phyloP scores from a whole-genome alignment of 2,329 filamentous ascomycete genomes.

The Diaporthe citrichinensis region DNA sequence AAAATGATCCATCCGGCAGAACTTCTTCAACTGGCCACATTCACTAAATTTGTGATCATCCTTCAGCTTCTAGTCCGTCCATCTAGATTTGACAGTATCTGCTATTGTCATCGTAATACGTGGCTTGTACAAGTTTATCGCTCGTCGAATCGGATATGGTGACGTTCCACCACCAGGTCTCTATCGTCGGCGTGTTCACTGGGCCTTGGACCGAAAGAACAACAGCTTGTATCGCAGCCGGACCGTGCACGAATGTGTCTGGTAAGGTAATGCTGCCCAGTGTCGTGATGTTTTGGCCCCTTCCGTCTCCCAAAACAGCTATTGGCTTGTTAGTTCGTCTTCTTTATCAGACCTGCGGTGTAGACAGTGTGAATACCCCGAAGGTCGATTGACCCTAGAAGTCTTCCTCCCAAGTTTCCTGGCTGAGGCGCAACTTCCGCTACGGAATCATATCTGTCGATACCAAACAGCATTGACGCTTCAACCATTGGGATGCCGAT shows the following conservation, averaged over 20 bases:
- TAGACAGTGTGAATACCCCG: background rate
- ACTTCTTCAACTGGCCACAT: constrained; percentile 98
- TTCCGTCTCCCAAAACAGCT: constrained; percentile 11
- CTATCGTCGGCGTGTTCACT: constrained; percentile 6
- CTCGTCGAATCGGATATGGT: constrained; percentile 1
- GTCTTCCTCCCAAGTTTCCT: constrained; percentile 5
- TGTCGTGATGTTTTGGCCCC: constrained; percentile 1
- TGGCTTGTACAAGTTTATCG: background rate
- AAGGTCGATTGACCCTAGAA: constrained; percentile 1
- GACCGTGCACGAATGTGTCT: background rate
- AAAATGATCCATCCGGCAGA: constrained; percentile 97
- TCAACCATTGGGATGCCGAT: constrained; percentile 6
- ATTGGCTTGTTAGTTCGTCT: background rate
- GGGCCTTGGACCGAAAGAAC: constrained; percentile 14
- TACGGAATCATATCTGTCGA: constrained; percentile 8
- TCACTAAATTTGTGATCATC: constrained; percentile 96
- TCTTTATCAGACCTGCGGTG: background rate
- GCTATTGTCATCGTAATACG: background rate
- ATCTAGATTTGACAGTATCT: constrained; percentile 16
- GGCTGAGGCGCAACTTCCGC: background rate
- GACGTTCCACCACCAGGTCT: constrained; percentile 21
- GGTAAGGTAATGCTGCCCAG: background rate
- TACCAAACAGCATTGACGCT: constrained; percentile 2
- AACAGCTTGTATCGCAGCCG: constrained; percentile 16
- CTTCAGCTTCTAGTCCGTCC: constrained; percentile 50